Evolutionary conservation across 352 stramenopile species (phyloP).

Genomic region (Pythium sukuiense): DNA sequence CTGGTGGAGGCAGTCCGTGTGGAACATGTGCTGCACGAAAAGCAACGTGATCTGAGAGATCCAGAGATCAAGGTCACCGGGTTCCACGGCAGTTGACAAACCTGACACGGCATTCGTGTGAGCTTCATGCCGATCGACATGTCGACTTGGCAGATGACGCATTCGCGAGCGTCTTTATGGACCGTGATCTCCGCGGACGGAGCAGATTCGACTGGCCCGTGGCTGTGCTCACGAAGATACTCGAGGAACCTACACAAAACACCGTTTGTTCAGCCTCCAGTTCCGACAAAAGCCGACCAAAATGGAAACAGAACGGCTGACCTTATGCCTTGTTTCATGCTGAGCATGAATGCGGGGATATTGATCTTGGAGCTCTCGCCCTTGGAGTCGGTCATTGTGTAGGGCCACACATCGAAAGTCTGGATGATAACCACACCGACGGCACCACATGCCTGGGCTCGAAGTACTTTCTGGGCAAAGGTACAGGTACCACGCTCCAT

Average conservation of each 20-base stretch:
- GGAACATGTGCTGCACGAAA: slow-evolving; percentile 72
- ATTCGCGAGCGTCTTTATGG: slow-evolving; percentile 70
- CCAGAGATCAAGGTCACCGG: background rate
- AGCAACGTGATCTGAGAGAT: background rate
- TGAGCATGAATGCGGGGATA: slow-evolving; percentile 84
- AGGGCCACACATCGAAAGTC: slow-evolving; percentile 75
- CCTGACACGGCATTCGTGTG: slow-evolving; percentile 34
- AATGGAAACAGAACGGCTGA: no score
- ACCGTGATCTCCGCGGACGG: slow-evolving; percentile 50
- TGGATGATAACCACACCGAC: slow-evolving; percentile 68
- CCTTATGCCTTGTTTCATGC: slow-evolving; percentile 63
- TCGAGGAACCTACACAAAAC: slow-evolving; percentile 46
- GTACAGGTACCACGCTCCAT: slow-evolving; percentile 71
- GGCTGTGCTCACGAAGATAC: slow-evolving; percentile 38
- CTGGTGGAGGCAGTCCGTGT: slow-evolving; percentile 71
- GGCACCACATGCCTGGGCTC: slow-evolving; percentile 56
- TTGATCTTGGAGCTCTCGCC: slow-evolving; percentile 53
- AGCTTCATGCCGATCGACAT: slow-evolving; percentile 69
- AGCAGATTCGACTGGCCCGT: slow-evolving; percentile 25
- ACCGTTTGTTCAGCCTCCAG: background rate
- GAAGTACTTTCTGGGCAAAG: slow-evolving; percentile 74
- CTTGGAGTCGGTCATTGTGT: slow-evolving; percentile 83
- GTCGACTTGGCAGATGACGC: slow-evolving; percentile 81
- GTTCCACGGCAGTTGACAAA: background rate
- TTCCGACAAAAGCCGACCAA: no score